These are phyloP conservation scores for Xylaria flabelliformis DNA, from an alignment of 495 filamentous ascomycete genomes.

Conservation along the genomic window DNA sequence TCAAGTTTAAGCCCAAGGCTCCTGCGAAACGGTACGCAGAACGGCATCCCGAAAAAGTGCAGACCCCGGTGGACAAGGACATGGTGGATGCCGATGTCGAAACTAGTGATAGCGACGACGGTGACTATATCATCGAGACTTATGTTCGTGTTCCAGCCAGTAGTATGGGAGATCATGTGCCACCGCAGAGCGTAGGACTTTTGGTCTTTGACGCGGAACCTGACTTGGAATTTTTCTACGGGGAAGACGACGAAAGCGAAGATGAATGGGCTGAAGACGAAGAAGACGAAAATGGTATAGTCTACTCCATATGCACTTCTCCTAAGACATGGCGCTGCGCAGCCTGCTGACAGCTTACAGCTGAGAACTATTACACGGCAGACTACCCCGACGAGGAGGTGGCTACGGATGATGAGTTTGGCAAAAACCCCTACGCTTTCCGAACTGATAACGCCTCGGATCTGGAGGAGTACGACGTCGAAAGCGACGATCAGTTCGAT, in stretches of 20 bases:
- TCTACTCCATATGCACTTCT: not conserved
- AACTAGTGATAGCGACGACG: slow-evolving; percentile 49
- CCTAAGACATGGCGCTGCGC: not conserved
- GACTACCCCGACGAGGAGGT: slow-evolving; percentile 66
- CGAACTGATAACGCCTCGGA: slow-evolving; percentile 54
- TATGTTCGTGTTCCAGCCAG: slow-evolving; percentile 60
- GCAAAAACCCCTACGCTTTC: slow-evolving; percentile 52
- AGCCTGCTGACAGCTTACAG: slow-evolving; percentile 39
- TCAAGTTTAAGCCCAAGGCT: slow-evolving; percentile 53
- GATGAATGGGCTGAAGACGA: slow-evolving; percentile 58
- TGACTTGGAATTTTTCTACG: slow-evolving; percentile 60
- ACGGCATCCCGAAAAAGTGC: slow-evolving; percentile 51
- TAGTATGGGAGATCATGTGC: slow-evolving; percentile 48
- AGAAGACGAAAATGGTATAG: slow-evolving; percentile 62
- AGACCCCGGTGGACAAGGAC: slow-evolving; percentile 32
- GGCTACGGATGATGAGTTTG: slow-evolving; percentile 59
- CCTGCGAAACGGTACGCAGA: slow-evolving; percentile 54
- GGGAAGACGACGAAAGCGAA: slow-evolving; percentile 51
- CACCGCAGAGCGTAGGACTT: slow-evolving; percentile 51
- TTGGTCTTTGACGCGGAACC: slow-evolving; percentile 59
- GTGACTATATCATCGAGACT: slow-evolving; percentile 60
- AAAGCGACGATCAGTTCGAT: slow-evolving; percentile 36
- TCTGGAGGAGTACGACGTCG: slow-evolving; percentile 49
- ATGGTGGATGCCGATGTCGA: slow-evolving; percentile 41
- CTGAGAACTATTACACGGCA: slow-evolving; percentile 60